Base-by-base conservation (phyloP, 345 rosid genomes). In the Euphorbia pulcherrima region DNA sequence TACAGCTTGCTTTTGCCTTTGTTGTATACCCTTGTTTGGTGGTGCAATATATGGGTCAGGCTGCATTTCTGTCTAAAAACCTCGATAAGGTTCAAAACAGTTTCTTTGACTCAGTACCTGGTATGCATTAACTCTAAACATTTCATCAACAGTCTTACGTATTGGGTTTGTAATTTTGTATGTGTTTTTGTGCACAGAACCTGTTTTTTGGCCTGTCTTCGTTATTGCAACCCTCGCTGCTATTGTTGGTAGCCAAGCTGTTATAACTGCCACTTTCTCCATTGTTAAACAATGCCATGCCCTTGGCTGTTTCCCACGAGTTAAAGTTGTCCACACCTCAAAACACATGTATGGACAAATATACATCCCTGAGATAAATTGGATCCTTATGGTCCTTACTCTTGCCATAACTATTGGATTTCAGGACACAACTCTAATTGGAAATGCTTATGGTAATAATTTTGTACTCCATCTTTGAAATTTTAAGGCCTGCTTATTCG, bases 31-130 rank as follows among this genome's bases (percentile, higher is more conserved):
- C 97, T 14, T 90, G 97, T 80, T 82, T 92, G 87, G 96, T 90
- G 71, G 83, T 90, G 67, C 98, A 92, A 78, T 92, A 92, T 83
- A 90, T 92, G 98, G 98, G 96, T 48, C 98, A 92, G 77, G 96
- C 97, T 79, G 97, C 98, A 40, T 92, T 79, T 83, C 83, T 92
- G 71, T 92, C 98, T 37, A 88, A 81, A 81, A 70, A 90, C 78
- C 81, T 77, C 23, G 23, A 21, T 1, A 79, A 79, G 29, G 65
- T 88, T 48, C 33, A 77, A 29, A 41, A 85, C 76, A 84, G 87
- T 75, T 92, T 92, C 75, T 92, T 80, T 77, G 75, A 74, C 69
- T 90, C 98, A 23, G 76, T 92, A 74, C 98, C 98, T 62, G 85
- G 97, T 92, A 86, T 74, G 72, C 20, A 39, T 35, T 63, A 68